Base-by-base conservation (phyloP, 2,329 filamentous ascomycete genomes). In the Bipolaris cookei region DNA sequence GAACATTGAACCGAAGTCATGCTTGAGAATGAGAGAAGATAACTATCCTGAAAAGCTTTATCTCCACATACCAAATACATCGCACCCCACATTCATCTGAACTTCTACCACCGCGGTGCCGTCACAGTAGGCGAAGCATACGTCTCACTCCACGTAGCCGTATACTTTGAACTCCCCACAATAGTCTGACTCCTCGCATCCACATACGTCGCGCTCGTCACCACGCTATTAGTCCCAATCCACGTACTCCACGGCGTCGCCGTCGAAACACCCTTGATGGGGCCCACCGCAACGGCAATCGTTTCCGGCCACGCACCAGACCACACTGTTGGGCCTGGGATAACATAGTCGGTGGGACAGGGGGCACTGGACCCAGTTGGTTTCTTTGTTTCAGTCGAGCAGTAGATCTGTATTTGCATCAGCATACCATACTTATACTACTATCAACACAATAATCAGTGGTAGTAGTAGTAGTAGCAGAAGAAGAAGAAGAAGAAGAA, bases 291-390 rank as follows among this genome's bases (percentile, higher is more conserved):
- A 1, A 76, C 74, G 3, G 62, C 54, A 1, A 76, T 73, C 2
- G 76, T 78, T 50, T 73, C 65, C 6, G 66, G 58, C 66, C 67
- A 71, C 3, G 70, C 70, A 28, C 71, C 71, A 6, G 58, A 61
- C 74, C 73, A 78, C 5, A 77, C 72, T 1, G 73, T 71, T 7
- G 78, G 77, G 6, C 78, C 78, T 6, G 78, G 77, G 52, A 79
- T 78, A 2, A 71, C 69, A 63, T 79, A 80, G 13, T 68, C 71
- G 16, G 69, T 69, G 2, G 64, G 63, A 45, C 64, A 72, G 11
- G 64, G 46, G 0, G 59, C 62, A 2, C 66, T 65, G 14, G 54
- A 65, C 1, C 68, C 74, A 41, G 58, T 70, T 2, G 62, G 48
- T 30, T 59, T 63, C 51, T 59, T 68, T 1, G 69, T 73, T 64